A percentile compares a stretch with the other conserved stretches of the same genome.
Evolutionary conservation across 805 yeast genomes (phyloP).

Genomic region (Tetrapisispora nanseiensis): DNA sequence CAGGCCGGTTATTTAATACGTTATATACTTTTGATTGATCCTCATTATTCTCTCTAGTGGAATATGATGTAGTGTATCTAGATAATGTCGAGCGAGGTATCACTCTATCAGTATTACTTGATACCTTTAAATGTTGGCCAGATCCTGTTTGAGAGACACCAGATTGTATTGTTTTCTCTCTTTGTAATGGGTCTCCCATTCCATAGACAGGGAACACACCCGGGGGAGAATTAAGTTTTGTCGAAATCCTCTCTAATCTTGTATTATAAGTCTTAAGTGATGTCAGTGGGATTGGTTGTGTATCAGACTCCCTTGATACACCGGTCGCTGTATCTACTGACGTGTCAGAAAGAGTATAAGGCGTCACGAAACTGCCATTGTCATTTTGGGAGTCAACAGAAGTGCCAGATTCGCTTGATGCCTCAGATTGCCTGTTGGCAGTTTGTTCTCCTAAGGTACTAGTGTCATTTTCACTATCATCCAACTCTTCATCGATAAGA

Average conservation of each 20-base stretch:
- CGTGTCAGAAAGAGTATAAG: background rate
- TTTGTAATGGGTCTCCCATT: slow-evolving; percentile 3
- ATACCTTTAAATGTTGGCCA: no score
- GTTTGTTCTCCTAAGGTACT: no score
- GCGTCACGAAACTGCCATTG: background rate
- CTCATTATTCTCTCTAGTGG: background rate
- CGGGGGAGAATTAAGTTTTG: slow-evolving; percentile 1
- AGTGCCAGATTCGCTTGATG: background rate
- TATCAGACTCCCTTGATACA: background rate
- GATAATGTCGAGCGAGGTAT: slow-evolving; percentile 29
- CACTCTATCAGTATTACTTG: background rate
- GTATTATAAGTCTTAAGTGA: background rate
- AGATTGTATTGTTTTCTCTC: slow-evolving; percentile 11
- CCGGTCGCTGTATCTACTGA: background rate
- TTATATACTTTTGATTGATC: slow-evolving; percentile 12
- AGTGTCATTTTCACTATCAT: slow-evolving; percentile 3
- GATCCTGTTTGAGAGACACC: no score
- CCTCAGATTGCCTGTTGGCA: no score
- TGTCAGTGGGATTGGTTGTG: background rate
- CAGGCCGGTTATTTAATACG: slow-evolving; percentile 29
- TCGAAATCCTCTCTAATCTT: background rate
- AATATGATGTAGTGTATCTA: background rate
- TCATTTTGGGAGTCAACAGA: background rate
- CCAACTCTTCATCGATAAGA: slow-evolving; percentile 3
- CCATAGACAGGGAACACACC: slow-evolving; percentile 5